These are phyloP conservation scores for Xylariaceae sp. DNA, from an alignment of 2,329 filamentous ascomycete species.

Conservation along the genomic window DNA sequence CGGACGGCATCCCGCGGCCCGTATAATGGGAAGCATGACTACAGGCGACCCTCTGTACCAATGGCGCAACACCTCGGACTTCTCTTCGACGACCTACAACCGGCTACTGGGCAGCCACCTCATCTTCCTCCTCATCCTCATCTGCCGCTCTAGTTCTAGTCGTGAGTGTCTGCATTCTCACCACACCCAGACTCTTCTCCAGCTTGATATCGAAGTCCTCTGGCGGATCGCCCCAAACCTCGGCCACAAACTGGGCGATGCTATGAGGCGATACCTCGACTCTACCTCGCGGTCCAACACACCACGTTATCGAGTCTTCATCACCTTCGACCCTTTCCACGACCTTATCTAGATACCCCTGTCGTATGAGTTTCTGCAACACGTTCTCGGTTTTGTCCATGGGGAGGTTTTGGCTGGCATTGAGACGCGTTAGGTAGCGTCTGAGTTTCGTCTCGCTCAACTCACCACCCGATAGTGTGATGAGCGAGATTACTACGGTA, in stretches of 20 bases:
- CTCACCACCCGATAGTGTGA: slow-evolving; percentile 66
- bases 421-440: slow-evolving; percentile 67
- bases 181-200: slow-evolving; percentile 55
- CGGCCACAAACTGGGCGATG: slow-evolving; percentile 63
- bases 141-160: slow-evolving; percentile 6
- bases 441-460: slow-evolving; percentile 75
- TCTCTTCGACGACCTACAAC: neutral
- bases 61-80: neutral
- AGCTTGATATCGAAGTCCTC: slow-evolving; percentile 57
- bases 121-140: slow-evolving; percentile 17
- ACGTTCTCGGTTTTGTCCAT: slow-evolving; percentile 70
- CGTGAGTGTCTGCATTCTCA: slow-evolving; percentile 23
- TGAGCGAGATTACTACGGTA: slow-evolving; percentile 71
- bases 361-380: slow-evolving; percentile 67
- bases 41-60: neutral
- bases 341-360: slow-evolving; percentile 75
- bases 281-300: slow-evolving; percentile 78
- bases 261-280: slow-evolving; percentile 76
- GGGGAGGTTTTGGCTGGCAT: slow-evolving; percentile 69
- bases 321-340: slow-evolving; percentile 61
- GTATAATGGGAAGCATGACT: neutral
- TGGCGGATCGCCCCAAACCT: slow-evolving; percentile 50
- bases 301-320: slow-evolving; percentile 74
- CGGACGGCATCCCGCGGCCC: neutral
- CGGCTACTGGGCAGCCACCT: slow-evolving; percentile 3